Evolutionary conservation across 2,329 filamentous ascomycete genomes (phyloP).

Genomic region (Ceratocystis destructans): DNA sequence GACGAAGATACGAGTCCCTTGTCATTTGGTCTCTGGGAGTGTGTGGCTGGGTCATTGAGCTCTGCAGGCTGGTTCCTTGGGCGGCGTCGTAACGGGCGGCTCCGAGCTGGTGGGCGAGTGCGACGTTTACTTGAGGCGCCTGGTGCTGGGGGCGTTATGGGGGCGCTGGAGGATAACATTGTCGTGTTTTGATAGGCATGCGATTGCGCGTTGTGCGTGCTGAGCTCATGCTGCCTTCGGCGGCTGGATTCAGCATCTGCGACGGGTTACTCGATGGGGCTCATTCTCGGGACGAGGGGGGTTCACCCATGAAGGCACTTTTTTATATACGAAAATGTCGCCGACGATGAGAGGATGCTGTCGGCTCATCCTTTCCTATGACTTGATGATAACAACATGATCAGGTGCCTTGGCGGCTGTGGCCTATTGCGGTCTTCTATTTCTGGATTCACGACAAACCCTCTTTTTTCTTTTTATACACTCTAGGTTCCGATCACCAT

Average conservation of each 20-base stretch:
- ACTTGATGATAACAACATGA: too few species aligned
- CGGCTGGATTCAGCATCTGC: slow-evolving; percentile 21
- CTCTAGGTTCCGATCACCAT: slow-evolving; percentile 11
- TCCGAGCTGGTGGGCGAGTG: slow-evolving; percentile 11
- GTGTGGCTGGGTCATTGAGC: not conserved
- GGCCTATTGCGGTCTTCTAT: not conserved
- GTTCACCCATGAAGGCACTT: slow-evolving; percentile 24
- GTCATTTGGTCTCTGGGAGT: slow-evolving; percentile 6
- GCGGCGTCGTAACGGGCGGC: not conserved
- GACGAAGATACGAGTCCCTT: slow-evolving; percentile 87
- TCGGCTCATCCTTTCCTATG: not conserved
- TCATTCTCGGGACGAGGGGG: slow-evolving; percentile 99
- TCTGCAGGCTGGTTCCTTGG: not conserved
- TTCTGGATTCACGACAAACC: not conserved
- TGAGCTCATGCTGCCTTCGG: slow-evolving; percentile 10
- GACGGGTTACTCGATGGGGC: slow-evolving; percentile 94
- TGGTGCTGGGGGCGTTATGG: slow-evolving; percentile 23
- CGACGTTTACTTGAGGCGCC: slow-evolving; percentile 21
- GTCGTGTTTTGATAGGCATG: slow-evolving; percentile 96
- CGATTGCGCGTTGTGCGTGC: slow-evolving; percentile 58
- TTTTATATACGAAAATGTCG: not conserved
- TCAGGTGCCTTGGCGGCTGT: too few species aligned
- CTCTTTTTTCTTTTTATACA: slow-evolving; percentile 18
- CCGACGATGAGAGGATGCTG: not conserved
- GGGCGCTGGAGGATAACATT: slow-evolving; percentile 45